Conservation (phyloP, 768 basidiomycete species). For the Collybia sordida region DNA sequence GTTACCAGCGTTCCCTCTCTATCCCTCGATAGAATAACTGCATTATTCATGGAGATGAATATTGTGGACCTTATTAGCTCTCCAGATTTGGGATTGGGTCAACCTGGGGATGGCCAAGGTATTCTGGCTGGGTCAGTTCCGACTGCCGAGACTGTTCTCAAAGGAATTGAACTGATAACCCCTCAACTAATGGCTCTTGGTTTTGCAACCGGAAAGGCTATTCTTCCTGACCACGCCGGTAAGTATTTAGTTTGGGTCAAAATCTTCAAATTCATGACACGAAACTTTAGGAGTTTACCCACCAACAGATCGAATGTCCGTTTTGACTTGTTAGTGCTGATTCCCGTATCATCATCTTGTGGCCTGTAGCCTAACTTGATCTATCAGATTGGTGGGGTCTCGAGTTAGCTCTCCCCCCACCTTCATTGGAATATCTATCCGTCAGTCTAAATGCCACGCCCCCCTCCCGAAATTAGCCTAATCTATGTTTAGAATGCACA, state of each 20-base stretch:
- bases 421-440: slow-evolving; percentile 59
- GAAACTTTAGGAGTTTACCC: slow-evolving; percentile 55
- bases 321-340: slow-evolving; percentile 66
- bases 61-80: slow-evolving; percentile 58
- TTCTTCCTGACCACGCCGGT: slow-evolving; percentile 70
- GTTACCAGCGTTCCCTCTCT: slow-evolving; percentile 44
- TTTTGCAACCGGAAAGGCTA: slow-evolving; percentile 66
- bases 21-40: slow-evolving; percentile 48
- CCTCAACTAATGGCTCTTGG: slow-evolving; percentile 78
- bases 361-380: neutral
- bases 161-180: slow-evolving; percentile 69
- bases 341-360: neutral
- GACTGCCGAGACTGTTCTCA: slow-evolving; percentile 67
- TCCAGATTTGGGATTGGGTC: slow-evolving; percentile 71
- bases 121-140: slow-evolving; percentile 75
- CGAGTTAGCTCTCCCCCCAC: slow-evolving; percentile 73
- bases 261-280: slow-evolving; percentile 1
- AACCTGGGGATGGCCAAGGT: slow-evolving; percentile 67
- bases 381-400: slow-evolving; percentile 87
- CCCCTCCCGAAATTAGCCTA: neutral
- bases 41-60: slow-evolving; percentile 57
- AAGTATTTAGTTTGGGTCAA: slow-evolving; percentile 5
- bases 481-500: slow-evolving; percentile 45
- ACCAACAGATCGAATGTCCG: slow-evolving; percentile 74
- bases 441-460: slow-evolving; percentile 33